Conservation (phyloP, 192 early-diverging fungal species). For the Coemansia sp. region DNA sequence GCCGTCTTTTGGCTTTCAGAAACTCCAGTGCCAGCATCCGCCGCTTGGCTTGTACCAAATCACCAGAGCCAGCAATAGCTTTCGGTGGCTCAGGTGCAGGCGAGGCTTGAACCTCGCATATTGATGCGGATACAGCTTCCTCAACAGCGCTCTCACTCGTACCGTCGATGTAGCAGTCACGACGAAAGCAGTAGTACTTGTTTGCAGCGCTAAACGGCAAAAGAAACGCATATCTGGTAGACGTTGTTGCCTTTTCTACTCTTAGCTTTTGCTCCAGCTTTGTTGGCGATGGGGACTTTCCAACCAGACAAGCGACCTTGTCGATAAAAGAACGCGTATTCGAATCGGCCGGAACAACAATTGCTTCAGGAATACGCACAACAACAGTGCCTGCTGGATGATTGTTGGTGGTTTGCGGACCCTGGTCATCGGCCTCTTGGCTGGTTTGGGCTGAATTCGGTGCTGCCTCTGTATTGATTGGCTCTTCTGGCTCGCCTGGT, state of each 20-base stretch:
- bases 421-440: constrained; percentile 2
- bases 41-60: constrained; percentile 26
- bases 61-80: not conserved
- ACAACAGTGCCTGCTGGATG: no score
- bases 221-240: constrained; percentile 23
- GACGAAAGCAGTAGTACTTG: constrained; percentile 31
- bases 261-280: constrained; percentile 25
- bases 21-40: constrained; percentile 25
- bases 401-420: no score
- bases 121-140: constrained; percentile 3
- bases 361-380: constrained; percentile 8
- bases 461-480: not conserved
- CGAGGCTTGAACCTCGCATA: not conserved
- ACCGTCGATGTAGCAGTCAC: constrained; percentile 23
- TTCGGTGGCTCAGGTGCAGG: not conserved
- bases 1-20: constrained; percentile 13
- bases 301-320: constrained; percentile 26
- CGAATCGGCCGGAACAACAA: constrained; percentile 12
- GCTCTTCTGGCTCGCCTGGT: not conserved
- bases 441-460: not conserved
- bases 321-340: constrained; percentile 19
- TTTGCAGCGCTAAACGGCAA: constrained; percentile 20
- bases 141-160: constrained; percentile 7
- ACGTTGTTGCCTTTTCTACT: constrained; percentile 24
- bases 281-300: constrained; percentile 15